Evolutionary conservation across 2,329 filamentous ascomycete species (phyloP).

Genomic region (Verticillium nonalfalfae): DNA sequence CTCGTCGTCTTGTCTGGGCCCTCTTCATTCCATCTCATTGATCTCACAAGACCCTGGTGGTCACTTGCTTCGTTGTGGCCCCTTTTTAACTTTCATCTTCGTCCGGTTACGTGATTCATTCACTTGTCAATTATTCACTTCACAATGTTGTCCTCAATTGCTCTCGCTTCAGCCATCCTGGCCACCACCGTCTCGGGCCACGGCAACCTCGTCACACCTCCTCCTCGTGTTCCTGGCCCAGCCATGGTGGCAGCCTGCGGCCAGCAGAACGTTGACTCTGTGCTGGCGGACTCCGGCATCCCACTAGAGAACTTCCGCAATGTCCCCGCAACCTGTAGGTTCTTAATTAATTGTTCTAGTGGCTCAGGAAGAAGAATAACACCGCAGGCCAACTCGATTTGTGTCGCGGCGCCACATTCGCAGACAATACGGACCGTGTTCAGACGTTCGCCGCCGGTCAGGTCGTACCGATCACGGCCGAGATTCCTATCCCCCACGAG

Average conservation of each 20-base stretch:
- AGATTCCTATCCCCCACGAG: slow-evolving; percentile 36
- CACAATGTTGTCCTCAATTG: slow-evolving; percentile 10
- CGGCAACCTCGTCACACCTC: slow-evolving; percentile 34
- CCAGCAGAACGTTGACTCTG: slow-evolving; percentile 25
- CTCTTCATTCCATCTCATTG: neutral
- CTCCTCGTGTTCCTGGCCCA: slow-evolving; percentile 31
- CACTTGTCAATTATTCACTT: neutral
- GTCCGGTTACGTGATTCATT: neutral
- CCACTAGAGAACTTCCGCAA: slow-evolving; percentile 23
- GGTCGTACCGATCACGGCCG: slow-evolving; percentile 31
- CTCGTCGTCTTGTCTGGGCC: neutral
- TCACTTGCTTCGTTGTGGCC: neutral
- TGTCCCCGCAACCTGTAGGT: slow-evolving; percentile 19
- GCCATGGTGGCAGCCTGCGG: slow-evolving; percentile 39
- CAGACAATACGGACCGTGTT: slow-evolving; percentile 34
- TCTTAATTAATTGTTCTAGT: neutral
- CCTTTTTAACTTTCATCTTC: neutral
- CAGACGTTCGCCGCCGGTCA: slow-evolving; percentile 36
- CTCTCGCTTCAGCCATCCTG: slow-evolving; percentile 8
- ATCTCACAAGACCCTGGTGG: neutral
- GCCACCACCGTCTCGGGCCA: slow-evolving; percentile 28
- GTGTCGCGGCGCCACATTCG: slow-evolving; percentile 40
- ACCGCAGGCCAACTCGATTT: slow-evolving; percentile 25
- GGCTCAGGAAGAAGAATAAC: neutral
- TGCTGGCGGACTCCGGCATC: slow-evolving; percentile 26